Evolutionary conservation across 495 filamentous ascomycete species (phyloP).

Genomic region (Cairneyella variabilis): DNA sequence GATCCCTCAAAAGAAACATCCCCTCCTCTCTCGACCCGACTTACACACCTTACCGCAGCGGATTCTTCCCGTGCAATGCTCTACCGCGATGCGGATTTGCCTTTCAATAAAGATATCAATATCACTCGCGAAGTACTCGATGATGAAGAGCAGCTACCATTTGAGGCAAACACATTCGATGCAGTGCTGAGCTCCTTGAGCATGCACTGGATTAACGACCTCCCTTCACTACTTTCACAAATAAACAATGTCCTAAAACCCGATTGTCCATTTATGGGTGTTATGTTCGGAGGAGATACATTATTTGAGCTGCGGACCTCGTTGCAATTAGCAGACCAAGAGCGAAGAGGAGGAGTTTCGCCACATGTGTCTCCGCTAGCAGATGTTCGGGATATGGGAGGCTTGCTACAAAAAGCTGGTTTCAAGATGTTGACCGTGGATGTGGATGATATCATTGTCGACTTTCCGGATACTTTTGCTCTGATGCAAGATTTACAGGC

Average conservation of each 20-base stretch:
- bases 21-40: constrained; percentile 60
- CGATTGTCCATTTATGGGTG: constrained; percentile 87
- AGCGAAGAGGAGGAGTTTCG: constrained; percentile 80
- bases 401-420: constrained; percentile 77
- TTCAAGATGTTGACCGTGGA: constrained; percentile 97
- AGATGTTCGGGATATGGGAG: constrained; percentile 88
- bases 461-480: constrained; percentile 88
- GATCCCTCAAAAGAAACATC: constrained; percentile 50
- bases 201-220: constrained; percentile 97
- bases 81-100: constrained; percentile 71
- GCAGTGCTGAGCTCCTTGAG: constrained; percentile 82
- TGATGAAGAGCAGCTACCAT: constrained; percentile 70
- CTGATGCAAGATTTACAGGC: constrained; percentile 91
- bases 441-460: constrained; percentile 93
- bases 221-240: constrained; percentile 77
- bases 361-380: constrained; percentile 86
- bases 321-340: constrained; percentile 87
- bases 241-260: constrained; percentile 82
- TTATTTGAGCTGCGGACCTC: constrained; percentile 92
- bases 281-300: constrained; percentile 94
- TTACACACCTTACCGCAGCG: constrained; percentile 69
- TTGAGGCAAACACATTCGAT: constrained; percentile 74
- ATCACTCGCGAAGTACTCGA: constrained; percentile 69
- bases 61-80: constrained; percentile 77
- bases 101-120: constrained; percentile 69